Percentiles rank a stretch among this genome's conserved stretches.
Evolutionary conservation across 768 basidiomycete genomes (phyloP).

Genomic region (Psilocybe sp.): DNA sequence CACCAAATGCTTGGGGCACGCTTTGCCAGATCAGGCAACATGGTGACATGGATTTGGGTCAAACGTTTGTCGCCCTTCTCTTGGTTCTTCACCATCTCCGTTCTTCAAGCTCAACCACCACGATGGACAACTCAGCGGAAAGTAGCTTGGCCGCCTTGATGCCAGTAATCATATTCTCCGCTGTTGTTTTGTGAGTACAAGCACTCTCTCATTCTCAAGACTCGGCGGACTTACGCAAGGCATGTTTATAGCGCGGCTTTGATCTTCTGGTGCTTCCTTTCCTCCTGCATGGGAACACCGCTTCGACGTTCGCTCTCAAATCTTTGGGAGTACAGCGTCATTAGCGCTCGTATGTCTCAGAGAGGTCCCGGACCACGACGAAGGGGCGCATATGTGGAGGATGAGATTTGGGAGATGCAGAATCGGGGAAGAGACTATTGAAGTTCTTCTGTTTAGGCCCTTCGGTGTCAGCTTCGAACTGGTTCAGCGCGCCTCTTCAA

Average conservation of each 20-base stretch:
- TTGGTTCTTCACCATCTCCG: not conserved
- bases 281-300: constrained; percentile 61
- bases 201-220: constrained; percentile 1
- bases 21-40: constrained; percentile 1
- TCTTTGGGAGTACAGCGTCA: constrained; percentile 44
- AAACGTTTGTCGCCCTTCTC: too few species aligned
- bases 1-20: not conserved
- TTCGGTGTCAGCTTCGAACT: not conserved
- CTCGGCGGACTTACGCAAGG: not conserved
- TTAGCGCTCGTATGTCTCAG: constrained; percentile 34
- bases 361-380: constrained; percentile 21
- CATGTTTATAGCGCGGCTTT: constrained; percentile 30
- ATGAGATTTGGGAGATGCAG: constrained; percentile 63
- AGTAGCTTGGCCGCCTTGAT: constrained; percentile 30
- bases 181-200: constrained; percentile 43
- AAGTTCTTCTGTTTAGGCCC: not conserved
- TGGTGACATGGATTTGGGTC: constrained; percentile 17
- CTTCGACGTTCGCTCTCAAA: constrained; percentile 41
- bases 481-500: too few species aligned
- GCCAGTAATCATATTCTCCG: constrained; percentile 44
- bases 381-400: constrained; percentile 39
- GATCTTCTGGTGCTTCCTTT: constrained; percentile 64
- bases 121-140: constrained; percentile 14
- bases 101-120: constrained; percentile 6
- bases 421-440: constrained; percentile 20